Conservation (phyloP, 345 rosid genomes). For the Isatis tinctoria region DNA sequence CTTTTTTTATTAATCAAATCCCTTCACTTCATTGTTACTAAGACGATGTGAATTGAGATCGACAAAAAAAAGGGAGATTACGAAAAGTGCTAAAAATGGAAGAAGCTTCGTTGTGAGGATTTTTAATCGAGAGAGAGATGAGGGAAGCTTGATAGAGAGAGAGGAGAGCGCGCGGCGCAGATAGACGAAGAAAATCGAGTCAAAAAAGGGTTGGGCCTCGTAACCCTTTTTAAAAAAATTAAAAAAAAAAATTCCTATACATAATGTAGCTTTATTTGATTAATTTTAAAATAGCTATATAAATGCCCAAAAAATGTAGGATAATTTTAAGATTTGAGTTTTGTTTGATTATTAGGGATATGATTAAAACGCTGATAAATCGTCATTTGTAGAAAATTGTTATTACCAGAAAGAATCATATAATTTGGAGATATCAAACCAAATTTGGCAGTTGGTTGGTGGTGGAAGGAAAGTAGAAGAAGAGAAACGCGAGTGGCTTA, state of each 20-base stretch:
- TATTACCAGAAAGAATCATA: background rate
- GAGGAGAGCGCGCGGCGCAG: slow-evolving; percentile 28
- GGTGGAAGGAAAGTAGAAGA: background rate
- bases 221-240: background rate
- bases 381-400: background rate
- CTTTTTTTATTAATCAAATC: background rate
- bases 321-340: too few relatives aligned
- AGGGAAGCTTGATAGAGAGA: background rate
- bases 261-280: background rate
- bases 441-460: background rate
- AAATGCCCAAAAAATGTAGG: too few relatives aligned
- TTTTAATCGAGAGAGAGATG: background rate
- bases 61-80: background rate
- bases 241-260: too few relatives aligned
- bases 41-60: slow-evolving; percentile 18
- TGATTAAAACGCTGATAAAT: background rate
- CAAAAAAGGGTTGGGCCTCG: background rate
- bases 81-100: slow-evolving; percentile 3
- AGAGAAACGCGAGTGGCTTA: background rate
- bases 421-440: too few relatives aligned
- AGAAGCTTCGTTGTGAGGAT: background rate
- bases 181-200: background rate
- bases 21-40: background rate
- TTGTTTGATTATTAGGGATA: background rate
- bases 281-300: too few relatives aligned